Base-by-base conservation (phyloP, 768 basidiomycete species). In the Trametes maxima region DNA sequence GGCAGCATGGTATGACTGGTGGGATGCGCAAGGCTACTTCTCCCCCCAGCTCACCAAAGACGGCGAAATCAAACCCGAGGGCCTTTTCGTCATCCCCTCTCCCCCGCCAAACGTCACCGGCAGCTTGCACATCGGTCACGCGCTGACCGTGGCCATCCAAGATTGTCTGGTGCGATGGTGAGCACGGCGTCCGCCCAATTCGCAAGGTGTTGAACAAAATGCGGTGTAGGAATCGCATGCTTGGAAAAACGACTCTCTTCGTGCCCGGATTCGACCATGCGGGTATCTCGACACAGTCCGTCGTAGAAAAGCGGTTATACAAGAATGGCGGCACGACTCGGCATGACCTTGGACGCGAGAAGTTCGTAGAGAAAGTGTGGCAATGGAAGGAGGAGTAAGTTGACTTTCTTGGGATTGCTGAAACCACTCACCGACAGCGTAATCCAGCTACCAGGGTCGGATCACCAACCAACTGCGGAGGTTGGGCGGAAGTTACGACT, bases 71-170 rank as follows among this genome's bases (percentile, higher is more conserved):
- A 85, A 86, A 52, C 78, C 82, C 1, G 85, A 89, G 40, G 90
- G 87, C 25, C 70, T 78, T 13, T 98, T 98, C 71, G 87, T 95
- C 61, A 85, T 99, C 25, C 91, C 95, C 0, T 82, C 86, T 0
- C 97, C 97, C 25, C 96, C 96, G 2, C 97, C 97, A 3, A 98
- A 98, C 68, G 95, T 99, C 65, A 99, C 97, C 0, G 97, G 97
- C 7, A 89, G 85, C 62, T 78, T 99, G 59, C 96, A 99, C 70
- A 95, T 97, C 59, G 97, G 97, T 2, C 97, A 99, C 67, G 96
- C 88, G 2, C 79, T 99, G 55, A 96, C 95, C 1, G 83, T 89
- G 8, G 90, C 95, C 4, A 89, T 99, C 61, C 94, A 98, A 70
- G 97, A 99, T 71, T 76, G 85, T 0, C 75, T 99, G 63, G 79